Evolutionary conservation across 1,139 yeast species (phyloP).

Genomic region (Protomyces lactucae-debilis): DNA sequence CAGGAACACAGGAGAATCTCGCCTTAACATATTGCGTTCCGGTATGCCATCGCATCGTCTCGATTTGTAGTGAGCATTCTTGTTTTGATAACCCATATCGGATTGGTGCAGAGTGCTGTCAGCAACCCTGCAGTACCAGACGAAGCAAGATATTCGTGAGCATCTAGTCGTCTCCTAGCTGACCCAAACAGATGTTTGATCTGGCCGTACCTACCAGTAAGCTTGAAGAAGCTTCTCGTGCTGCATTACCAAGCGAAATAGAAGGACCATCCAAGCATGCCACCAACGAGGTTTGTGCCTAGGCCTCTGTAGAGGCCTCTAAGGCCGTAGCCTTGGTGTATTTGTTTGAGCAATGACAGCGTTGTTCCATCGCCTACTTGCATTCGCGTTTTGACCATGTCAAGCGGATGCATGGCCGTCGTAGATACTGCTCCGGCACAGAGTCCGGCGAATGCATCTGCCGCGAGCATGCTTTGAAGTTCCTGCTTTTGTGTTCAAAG

Average conservation of each 20-base stretch:
- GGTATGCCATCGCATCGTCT: conserved; percentile 35
- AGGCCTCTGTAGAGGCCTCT: conserved; percentile 66
- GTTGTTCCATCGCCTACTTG: conserved; percentile 43
- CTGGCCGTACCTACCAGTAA: conserved; percentile 1
- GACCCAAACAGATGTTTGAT: conserved; percentile 15
- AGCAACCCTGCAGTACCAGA: conserved; percentile 67
- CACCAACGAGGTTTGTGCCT: conserved; percentile 73
- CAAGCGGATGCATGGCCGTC: conserved; percentile 78
- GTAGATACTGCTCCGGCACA: conserved; percentile 82
- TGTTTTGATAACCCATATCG: conserved; percentile 89
- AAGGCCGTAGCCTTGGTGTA: not conserved
- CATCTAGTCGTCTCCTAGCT: conserved; percentile 16
- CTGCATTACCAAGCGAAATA: conserved; percentile 63
- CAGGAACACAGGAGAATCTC: not conserved
- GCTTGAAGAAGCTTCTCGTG: not conserved
- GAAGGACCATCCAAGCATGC: conserved; percentile 80
- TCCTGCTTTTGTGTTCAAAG: no score
- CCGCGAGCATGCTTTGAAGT: not conserved
- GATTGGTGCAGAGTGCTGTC: conserved; percentile 77
- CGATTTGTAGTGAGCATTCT: conserved; percentile 50
- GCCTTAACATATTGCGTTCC: not conserved
- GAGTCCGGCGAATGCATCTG: conserved; percentile 55
- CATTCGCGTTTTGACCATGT: conserved; percentile 72
- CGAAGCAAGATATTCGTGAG: conserved; percentile 46
- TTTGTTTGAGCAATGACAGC: conserved; percentile 23